A percentile compares a stretch with the other conserved stretches of the same genome.
Conservation (phyloP, 768 basidiomycete genomes). For the Ramaria rubella region DNA sequence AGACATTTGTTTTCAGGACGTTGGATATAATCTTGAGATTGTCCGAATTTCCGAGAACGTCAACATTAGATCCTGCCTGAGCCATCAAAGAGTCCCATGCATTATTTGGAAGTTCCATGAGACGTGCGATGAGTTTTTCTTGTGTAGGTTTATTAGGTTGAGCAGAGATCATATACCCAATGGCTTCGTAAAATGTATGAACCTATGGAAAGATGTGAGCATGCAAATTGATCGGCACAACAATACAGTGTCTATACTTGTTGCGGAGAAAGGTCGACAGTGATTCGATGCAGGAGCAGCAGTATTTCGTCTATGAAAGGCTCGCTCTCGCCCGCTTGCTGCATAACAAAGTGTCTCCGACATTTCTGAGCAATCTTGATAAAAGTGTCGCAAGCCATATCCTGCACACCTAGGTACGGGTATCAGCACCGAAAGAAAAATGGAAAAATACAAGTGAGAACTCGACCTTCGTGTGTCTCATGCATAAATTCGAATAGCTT, state of each 20-base stretch:
- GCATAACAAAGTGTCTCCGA: conserved; percentile 96
- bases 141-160: conserved; percentile 97
- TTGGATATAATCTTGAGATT: conserved; percentile 97
- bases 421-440: not conserved
- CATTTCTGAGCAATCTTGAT: conserved; percentile 99
- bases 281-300: conserved; percentile 85
- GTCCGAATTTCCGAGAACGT: conserved; percentile 82
- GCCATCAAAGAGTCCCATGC: conserved; percentile 98
- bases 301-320: conserved; percentile 98
- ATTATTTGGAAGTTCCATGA: conserved; percentile 97
- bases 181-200: conserved; percentile 98
- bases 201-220: conserved; percentile 39
- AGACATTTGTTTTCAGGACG: conserved; percentile 96
- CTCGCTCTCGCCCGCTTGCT: conserved; percentile 93
- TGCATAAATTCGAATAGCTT: conserved; percentile 99
- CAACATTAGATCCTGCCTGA: conserved; percentile 87
- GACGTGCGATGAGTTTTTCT: conserved; percentile 86
- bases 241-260: conserved; percentile 39
- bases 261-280: conserved; percentile 87
- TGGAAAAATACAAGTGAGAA: too few species aligned
- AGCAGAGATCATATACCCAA: conserved; percentile 98
- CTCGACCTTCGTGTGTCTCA: conserved; percentile 92
- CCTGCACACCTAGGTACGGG: conserved; percentile 74
- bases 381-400: conserved; percentile 99
- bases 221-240: not conserved